These are phyloP conservation scores for Fusarium fujikuroi DNA, from an alignment of 2,329 filamentous ascomycete species.

Conservation along the genomic window DNA sequence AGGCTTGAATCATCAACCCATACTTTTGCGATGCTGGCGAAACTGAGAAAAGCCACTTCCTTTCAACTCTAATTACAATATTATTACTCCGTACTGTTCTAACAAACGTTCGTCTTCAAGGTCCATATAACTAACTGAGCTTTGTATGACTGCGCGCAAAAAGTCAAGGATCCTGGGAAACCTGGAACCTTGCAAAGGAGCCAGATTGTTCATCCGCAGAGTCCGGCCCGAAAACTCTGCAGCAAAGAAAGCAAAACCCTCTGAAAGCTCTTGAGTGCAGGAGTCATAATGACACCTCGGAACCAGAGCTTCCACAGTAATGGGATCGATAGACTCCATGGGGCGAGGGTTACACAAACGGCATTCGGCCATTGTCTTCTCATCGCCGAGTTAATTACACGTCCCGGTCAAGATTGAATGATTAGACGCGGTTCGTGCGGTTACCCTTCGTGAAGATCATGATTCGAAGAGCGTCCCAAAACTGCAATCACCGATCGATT, in stretches of 20 bases:
- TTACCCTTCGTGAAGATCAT: slow-evolving; percentile 7
- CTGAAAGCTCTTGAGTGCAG: slow-evolving; percentile 63
- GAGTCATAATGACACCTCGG: slow-evolving; percentile 59
- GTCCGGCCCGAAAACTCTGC: slow-evolving; percentile 64
- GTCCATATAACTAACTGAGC: background rate
- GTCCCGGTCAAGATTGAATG: background rate
- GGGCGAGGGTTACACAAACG: background rate
- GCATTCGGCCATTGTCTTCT: background rate
- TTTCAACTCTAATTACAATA: background rate
- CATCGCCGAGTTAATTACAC: background rate
- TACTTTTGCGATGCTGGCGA: slow-evolving; percentile 68
- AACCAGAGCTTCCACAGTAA: slow-evolving; percentile 50
- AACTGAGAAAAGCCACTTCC: slow-evolving; percentile 57
- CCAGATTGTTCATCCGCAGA: slow-evolving; percentile 65
- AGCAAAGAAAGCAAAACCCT: slow-evolving; percentile 65
- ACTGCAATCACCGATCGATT: slow-evolving; percentile 32
- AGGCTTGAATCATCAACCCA: slow-evolving; percentile 60
- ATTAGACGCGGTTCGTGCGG: slow-evolving; percentile 3
- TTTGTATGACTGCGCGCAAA: background rate
- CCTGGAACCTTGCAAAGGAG: slow-evolving; percentile 56
- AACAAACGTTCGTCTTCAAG: background rate
- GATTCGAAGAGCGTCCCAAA: slow-evolving; percentile 14
- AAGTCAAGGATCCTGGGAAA: slow-evolving; percentile 48
- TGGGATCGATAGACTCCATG: background rate
- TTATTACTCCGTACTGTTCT: background rate